Evolutionary conservation across 805 yeast genomes (phyloP), one percentile per base, ranked within the genome.

Genomic region (Clavispora vitiphila): DNA sequence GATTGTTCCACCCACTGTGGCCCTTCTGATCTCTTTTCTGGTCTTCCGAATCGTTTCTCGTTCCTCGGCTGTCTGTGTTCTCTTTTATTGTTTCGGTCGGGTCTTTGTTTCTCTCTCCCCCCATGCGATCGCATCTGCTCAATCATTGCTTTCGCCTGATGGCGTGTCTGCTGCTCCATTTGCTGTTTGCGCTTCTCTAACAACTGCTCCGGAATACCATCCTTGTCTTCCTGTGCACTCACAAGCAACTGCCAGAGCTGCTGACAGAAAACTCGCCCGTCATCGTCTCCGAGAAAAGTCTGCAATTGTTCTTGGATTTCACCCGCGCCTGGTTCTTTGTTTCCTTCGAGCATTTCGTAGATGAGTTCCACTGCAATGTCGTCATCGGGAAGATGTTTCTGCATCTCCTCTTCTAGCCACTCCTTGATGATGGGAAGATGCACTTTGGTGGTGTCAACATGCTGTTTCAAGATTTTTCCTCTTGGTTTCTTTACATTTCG

Each of bases 321-420:
- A 23, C 60, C 58, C n/a, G 73, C 67, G 40, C 67, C 64, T 0
- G 75, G 71, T 14, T 48, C 44, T 9, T 43, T 44, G 8, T 61
- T 67, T 8, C 48, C 46, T 3, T 50, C 42, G 19, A 77, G 52
- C 35, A 77, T 54, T 50, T 77, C 79, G 37, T 57, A 55, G 4
- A 72, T 54, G 41, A 72, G 76, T 30, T 71, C 78, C 3, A 64
- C 58, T 5, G 72, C 62, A 3, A 77, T 69, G 19, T 77, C 82
- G 48, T 77, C 82, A 35, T 73, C 79, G 0, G 77, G 77, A 10
- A 75, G 53, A 9, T 62, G 55, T 35, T 61, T 53, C 12, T 62
- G 55, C 23, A 76, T 42, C 37, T 56, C 49, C 4, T 53, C 49
- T 2, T 46, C 49, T 15, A 76, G 60, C 77, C 80, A 77, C 12